These are phyloP conservation scores for Eutrema yunnanense DNA, from an alignment of 345 rosid species.

Conservation along the genomic window DNA sequence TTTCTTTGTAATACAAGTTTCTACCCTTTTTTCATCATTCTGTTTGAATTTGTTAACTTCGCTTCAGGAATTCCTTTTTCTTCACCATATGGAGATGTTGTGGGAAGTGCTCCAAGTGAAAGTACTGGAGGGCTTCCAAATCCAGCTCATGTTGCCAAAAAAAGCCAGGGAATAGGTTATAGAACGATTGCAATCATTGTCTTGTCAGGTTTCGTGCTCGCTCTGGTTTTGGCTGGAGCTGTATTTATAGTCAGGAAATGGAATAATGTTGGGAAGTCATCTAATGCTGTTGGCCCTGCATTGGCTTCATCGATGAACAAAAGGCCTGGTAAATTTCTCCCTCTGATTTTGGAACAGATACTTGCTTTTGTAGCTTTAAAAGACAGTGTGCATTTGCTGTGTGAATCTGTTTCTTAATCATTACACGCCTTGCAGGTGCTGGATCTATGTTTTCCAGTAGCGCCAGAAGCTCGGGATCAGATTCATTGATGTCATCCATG, in stretches of 20 bases:
- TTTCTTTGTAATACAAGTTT: slow-evolving; percentile 15
- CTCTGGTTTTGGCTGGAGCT: slow-evolving; percentile 68
- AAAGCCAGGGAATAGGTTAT: slow-evolving; percentile 62
- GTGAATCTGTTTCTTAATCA: slow-evolving; percentile 4
- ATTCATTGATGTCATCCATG: slow-evolving; percentile 71
- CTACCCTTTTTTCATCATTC: neutral
- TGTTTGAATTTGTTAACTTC: slow-evolving; percentile 17
- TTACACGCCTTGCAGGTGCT: slow-evolving; percentile 39
- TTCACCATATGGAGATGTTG: slow-evolving; percentile 49
- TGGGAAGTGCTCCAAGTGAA: slow-evolving; percentile 63
- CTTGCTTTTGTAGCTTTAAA: neutral
- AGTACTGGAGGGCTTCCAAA: slow-evolving; percentile 68
- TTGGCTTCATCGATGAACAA: slow-evolving; percentile 68
- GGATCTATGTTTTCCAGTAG: slow-evolving; percentile 62
- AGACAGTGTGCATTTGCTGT: neutral
- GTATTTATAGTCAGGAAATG: slow-evolving; percentile 60
- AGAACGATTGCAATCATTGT: slow-evolving; percentile 66
- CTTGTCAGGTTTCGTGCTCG: slow-evolving; percentile 74
- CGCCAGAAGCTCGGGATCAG: slow-evolving; percentile 70
- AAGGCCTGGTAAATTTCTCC: slow-evolving; percentile 59
- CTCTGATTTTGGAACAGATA: slow-evolving; percentile 5
- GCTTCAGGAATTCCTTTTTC: slow-evolving; percentile 81
- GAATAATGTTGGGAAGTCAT: slow-evolving; percentile 73
- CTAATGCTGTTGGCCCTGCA: slow-evolving; percentile 82
- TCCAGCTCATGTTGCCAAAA: slow-evolving; percentile 51